Conservation (phyloP, 176 grass and related monocot species). For the Oryza rufipogon region DNA sequence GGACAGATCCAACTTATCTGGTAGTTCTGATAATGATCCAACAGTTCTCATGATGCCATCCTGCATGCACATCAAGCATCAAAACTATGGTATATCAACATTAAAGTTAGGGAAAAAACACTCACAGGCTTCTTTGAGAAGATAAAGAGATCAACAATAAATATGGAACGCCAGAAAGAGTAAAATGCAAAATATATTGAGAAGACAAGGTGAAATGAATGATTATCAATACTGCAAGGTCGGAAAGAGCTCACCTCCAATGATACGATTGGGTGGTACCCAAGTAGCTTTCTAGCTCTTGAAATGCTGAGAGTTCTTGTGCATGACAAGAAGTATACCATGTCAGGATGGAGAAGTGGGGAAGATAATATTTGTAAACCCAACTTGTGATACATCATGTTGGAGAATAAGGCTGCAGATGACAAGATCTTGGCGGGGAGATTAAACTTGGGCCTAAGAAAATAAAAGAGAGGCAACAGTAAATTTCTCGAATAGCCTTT, state of each 20-base stretch:
- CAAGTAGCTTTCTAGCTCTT: conserved; percentile 71
- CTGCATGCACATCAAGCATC: conserved; percentile 52
- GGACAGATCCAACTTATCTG: conserved; percentile 48
- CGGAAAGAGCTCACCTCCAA: conserved; percentile 66
- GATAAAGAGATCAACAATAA: neutral
- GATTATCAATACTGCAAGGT: conserved; percentile 9
- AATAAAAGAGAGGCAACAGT: conserved; percentile 50
- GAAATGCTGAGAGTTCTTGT: conserved; percentile 85
- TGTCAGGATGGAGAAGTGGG: conserved; percentile 54
- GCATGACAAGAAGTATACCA: conserved; percentile 62
- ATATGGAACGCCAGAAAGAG: neutral
- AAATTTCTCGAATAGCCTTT: conserved; percentile 39
- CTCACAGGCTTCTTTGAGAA: neutral
- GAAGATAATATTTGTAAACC: conserved; percentile 48
- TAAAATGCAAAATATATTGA: conserved; percentile 18
- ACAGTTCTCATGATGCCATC: conserved; percentile 67
- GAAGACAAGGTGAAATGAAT: conserved; percentile 25
- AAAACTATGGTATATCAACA: conserved; percentile 21
- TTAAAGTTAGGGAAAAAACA: neutral
- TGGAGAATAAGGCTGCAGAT: conserved; percentile 43
- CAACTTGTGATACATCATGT: conserved; percentile 48
- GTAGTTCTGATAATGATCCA: conserved; percentile 63
- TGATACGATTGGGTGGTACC: conserved; percentile 73
- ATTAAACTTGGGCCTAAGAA: conserved; percentile 73
- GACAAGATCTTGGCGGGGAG: conserved; percentile 69